Evolutionary conservation across 495 filamentous ascomycete genomes (phyloP), one percentile per base, ranked within the genome.

Genomic region (Hypomontagnella monticulosa): DNA sequence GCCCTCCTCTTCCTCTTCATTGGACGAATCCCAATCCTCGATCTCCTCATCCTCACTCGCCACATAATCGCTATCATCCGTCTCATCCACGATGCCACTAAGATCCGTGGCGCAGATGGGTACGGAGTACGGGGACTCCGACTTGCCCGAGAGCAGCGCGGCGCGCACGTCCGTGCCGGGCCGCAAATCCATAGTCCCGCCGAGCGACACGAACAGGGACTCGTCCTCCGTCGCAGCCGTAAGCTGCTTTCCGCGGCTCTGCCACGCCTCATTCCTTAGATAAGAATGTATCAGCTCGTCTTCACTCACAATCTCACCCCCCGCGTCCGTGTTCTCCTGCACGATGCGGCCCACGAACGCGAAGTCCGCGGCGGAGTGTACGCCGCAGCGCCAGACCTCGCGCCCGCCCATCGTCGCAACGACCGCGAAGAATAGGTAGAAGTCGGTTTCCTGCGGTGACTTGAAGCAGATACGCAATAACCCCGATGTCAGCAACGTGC

Each of bases 31-130:
- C 55, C 55, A 60, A 42, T 54, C 62, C 16, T 44, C 52, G 12
- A 49, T 8, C 55, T 41, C 46, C 27, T 16, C 38, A 4, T 55
- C 62, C 41, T 64, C 61, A 14, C 30, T 43, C 4, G 58, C 55
- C 55, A 54, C 34, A 33, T 65, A 59, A 12, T 66, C 49, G 7
- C 32, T 70, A 12, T 77, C 75, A 6, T 52, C 47, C 18, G 42
- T 57, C 47, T 57, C 52, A 19, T 63, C 52, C 12, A 40, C 30
- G 1, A 52, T 16, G 6, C 18, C 34, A 7, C 54, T 43, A 18
- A 54, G 33, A 42, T 60, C 42, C 15, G 42, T 19, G 6, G 50
- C 48, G 54, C 54, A 55, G 18, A 48, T 18, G 2, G 55, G 55
- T 3, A 60, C 36, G 16, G 62, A 55, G 30, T 49, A 66, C 2